Evolutionary conservation across 306 rosid genomes (phyloP), one percentile per base, ranked within the genome.

Genomic region (Hylodesmum podocarpum): DNA sequence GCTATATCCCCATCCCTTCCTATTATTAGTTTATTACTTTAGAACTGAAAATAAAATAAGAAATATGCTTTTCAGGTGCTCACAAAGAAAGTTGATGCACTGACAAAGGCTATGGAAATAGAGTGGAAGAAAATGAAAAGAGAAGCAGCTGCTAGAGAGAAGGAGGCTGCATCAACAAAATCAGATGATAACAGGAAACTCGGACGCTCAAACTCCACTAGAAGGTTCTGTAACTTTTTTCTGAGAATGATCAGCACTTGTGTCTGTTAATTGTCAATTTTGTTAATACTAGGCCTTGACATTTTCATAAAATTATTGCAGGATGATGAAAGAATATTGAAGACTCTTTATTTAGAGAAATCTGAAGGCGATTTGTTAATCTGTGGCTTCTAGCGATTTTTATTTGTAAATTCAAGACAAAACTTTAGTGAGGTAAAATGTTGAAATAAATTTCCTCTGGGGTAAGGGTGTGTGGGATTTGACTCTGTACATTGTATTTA

Each of bases 41-140:
- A 36, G 75, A 22, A 65, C 74, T 79, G 76, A 75, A 75, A 63
- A 50, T 50, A 75, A 75, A 63, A 50, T 50, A 72, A 28, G 66
- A 25, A 39, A 76, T 82, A 31, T 80, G 34, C 37, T 64, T 81
- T 83, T 16, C 88, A 92, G 97, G 77, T 79, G 84, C 97, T 95
- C 47, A 70, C 72, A 62, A 95, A 89, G 86, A 95, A 89, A 87
- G 93, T 92, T 25, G 96, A 92, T 54, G 91, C 94, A 46, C 68
- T 92, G 62, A 86, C 96, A 75, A 95, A 92, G 76, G 82, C 99
- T 54, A 90, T 88, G 77, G 99, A 92, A 82, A 73, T 88, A 44
- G 97, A 92, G 85, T 88, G 88, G 19, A 95, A 95, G 91, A 92
- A 90, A 86, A 76, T 83, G 89, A 95, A 84, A 85, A 87, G 97